Base-by-base conservation (phyloP, 139 green algal species). In the Haematococcus sp. region DNA sequence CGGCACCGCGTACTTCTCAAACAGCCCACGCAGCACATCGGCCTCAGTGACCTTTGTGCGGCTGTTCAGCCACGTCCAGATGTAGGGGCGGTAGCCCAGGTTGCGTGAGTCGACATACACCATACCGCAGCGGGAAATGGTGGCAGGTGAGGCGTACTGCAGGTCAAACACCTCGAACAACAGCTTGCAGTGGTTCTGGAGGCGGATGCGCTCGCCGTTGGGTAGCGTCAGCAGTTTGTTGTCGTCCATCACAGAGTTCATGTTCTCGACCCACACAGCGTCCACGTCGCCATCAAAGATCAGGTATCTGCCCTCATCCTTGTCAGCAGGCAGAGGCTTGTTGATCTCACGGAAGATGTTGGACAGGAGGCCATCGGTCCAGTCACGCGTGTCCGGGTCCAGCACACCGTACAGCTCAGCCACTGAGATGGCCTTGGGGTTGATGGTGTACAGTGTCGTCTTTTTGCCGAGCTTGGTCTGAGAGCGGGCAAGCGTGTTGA, bases 221-320 rank as follows among this genome's bases (percentile, higher is more conserved):
- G 91, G 88, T 73, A 96, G 85, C 30, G 89, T 94, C 43, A 96
- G 84, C 65, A 96, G 85, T 76, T 90, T 90, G 85, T 96, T 96
- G 80, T 96, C 91, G 76, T 96, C 91, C 91, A 96, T 94, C 9
- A 94, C 89, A 35, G 71, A 87, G 81, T 96, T 96, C 89, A 96
- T 94, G 83, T 94, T 94, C 80, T 96, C 91, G 68, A 96, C 90
- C 91, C 91, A 96, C 82, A 94, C 85, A 20, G 91, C 90, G 63
- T 96, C 91, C 44, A 94, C 89, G 70, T 94, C 90, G 40, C 89
- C 91, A 74, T 96, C 91, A 72, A 96, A 93, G 23, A 96, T 84
- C 43, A 96, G 73, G 73, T 91, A 93, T 30, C 80, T 58, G 2
- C 34, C 77, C 81, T 91, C 87, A 20, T 90, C 86, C 70, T 86